A percentile compares a stretch with the other conserved stretches of the same genome.
phyloP scores from a whole-genome alignment of 1,284 basidiomycete genomes.

The Cutaneotrichosporon mucoides region DNA sequence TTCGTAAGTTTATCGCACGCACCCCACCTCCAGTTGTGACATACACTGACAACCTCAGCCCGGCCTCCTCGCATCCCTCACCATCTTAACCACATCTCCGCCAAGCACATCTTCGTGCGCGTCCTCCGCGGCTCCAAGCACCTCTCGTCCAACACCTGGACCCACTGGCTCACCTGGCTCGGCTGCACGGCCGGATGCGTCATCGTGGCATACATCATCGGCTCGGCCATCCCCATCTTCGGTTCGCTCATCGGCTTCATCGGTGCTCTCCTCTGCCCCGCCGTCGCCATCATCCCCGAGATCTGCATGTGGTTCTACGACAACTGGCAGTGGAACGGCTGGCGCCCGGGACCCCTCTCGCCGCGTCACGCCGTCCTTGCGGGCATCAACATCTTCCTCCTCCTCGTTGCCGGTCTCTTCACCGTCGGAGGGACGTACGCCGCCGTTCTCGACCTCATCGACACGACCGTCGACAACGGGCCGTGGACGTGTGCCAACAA shows the following conservation, averaged over 20 bases:
- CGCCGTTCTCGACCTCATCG: constrained; percentile 25
- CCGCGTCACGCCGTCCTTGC: constrained; percentile 14
- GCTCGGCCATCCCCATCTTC: constrained; percentile 20
- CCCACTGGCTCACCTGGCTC: constrained; percentile 41
- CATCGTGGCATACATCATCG: constrained; percentile 30
- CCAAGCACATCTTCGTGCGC: constrained; percentile 36
- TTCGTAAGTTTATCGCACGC: constrained; percentile 9
- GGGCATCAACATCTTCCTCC: constrained; percentile 29
- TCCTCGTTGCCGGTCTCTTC: constrained; percentile 26
- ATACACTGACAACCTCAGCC: constrained; percentile 11
- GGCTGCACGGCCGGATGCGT: constrained; percentile 19
- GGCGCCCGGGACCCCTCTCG: constrained; percentile 8
- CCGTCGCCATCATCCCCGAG: constrained; percentile 19
- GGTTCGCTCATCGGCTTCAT: constrained; percentile 31
- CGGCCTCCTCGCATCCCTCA: constrained; percentile 22
- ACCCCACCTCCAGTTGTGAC: too few species aligned
- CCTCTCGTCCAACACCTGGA: constrained; percentile 29
- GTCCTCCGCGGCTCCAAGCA: constrained; percentile 33
- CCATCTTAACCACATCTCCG: constrained; percentile 18
- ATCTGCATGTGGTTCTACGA: constrained; percentile 37
- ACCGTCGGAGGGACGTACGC: constrained; percentile 33
- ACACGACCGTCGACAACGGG: constrained; percentile 13
- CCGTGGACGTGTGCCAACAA: constrained; percentile 31
- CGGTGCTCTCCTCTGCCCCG: constrained; percentile 27
- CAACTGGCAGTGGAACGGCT: constrained; percentile 13